A percentile compares a stretch with the other conserved stretches of the same genome.
These are phyloP conservation scores for Lactarius vividus DNA, from an alignment of 768 basidiomycete genomes.

Conservation along the genomic window DNA sequence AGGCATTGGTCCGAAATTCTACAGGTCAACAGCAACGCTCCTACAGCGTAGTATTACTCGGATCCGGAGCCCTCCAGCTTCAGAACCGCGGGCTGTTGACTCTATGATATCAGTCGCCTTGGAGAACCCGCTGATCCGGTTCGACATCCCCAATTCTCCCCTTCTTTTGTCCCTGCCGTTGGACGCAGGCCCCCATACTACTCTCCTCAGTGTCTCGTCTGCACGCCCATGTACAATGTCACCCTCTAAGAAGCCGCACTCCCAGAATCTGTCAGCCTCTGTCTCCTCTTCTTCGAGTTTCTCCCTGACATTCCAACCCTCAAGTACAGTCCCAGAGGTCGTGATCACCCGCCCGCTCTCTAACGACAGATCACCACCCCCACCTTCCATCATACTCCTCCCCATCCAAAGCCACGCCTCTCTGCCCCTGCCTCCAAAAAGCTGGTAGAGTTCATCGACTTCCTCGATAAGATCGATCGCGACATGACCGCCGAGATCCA, in stretches of 20 bases:
- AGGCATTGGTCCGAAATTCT: slow-evolving; percentile 13
- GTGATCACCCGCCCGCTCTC: slow-evolving; percentile 23
- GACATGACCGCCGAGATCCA: slow-evolving; percentile 25
- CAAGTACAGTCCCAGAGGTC: slow-evolving; percentile 23
- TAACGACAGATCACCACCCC: background rate
- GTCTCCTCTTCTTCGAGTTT: slow-evolving; percentile 14
- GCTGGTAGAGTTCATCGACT: slow-evolving; percentile 20
- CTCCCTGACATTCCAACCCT: slow-evolving; percentile 7
- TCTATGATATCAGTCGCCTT: slow-evolving; percentile 10
- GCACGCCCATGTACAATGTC: background rate
- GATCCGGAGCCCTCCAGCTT: slow-evolving; percentile 9
- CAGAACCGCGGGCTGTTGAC: slow-evolving; percentile 1
- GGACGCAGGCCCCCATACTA: slow-evolving; percentile 4
- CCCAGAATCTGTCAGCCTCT: background rate
- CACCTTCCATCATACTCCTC: slow-evolving; percentile 1
- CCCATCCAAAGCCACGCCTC: background rate
- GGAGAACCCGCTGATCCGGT: slow-evolving; percentile 15
- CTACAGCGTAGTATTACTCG: slow-evolving; percentile 5
- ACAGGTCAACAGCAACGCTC: background rate
- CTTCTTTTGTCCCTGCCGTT: slow-evolving; percentile 22
- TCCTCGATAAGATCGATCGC: slow-evolving; percentile 25
- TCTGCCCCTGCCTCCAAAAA: slow-evolving; percentile 18
- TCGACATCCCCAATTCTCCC: slow-evolving; percentile 25
- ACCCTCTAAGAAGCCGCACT: background rate
- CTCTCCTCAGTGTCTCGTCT: slow-evolving; percentile 1